Conservation (phyloP, 163 green algal genomes). For the Picocystis sp. region DNA sequence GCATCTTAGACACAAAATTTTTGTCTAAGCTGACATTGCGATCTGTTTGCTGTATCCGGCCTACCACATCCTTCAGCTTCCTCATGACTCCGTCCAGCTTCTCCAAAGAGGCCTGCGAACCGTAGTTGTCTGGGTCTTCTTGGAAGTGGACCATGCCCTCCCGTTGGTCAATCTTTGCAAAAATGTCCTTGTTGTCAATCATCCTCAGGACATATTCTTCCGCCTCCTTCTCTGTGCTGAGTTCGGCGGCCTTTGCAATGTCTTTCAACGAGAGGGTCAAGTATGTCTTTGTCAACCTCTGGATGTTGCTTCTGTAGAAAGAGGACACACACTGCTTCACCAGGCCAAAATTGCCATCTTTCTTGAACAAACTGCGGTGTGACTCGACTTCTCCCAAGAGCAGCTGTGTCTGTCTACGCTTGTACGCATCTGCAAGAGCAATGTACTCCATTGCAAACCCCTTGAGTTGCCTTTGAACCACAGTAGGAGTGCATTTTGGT, state of each 20-base stretch:
- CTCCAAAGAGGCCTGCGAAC: too few relatives aligned
- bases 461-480: conserved; percentile 41
- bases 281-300: conserved; percentile 77
- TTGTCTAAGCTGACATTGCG: too few relatives aligned
- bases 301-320: conserved; percentile 44
- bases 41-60: too few relatives aligned
- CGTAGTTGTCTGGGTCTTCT: neutral
- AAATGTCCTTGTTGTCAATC: conserved; percentile 58
- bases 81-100: too few relatives aligned
- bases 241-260: conserved; percentile 18
- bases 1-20: too few relatives aligned
- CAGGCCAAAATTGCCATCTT: conserved; percentile 49
- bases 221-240: conserved; percentile 14
- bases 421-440: conserved; percentile 42
- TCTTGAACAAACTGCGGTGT: conserved; percentile 1
- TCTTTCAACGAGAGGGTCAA: conserved; percentile 50
- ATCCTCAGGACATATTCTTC: conserved; percentile 36
- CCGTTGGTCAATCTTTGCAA: conserved; percentile 47
- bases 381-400: conserved; percentile 11
- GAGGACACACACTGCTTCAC: conserved; percentile 43
- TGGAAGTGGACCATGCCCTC: conserved; percentile 43
- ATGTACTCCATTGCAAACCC: conserved; percentile 39
- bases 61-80: too few relatives aligned
- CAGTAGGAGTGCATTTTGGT: conserved; percentile 40
- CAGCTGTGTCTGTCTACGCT: conserved; percentile 13